Conservation (phyloP, 2,329 filamentous ascomycete genomes). For the Exophiala oligosperma region DNA sequence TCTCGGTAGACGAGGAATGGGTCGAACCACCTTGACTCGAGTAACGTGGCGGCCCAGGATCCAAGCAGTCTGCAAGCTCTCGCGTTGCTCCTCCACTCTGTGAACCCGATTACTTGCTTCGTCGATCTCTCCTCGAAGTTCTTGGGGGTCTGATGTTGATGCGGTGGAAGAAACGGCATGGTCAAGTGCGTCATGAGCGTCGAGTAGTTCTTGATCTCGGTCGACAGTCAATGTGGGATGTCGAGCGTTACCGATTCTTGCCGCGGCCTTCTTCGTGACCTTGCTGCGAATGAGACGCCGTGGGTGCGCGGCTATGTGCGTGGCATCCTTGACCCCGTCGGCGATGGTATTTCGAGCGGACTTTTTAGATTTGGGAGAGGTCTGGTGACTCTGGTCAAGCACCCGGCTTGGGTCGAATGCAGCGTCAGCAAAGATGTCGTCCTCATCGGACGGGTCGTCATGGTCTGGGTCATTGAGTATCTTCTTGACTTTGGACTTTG, state of each 20-base stretch:
- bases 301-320: constrained; percentile 34
- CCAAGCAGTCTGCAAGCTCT: constrained; percentile 41
- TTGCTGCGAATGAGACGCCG: constrained; percentile 33
- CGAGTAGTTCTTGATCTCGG: constrained; percentile 36
- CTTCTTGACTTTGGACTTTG: constrained; percentile 16
- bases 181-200: constrained; percentile 34
- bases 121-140: constrained; percentile 11
- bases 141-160: constrained; percentile 12
- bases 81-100: constrained; percentile 35
- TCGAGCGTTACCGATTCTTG: constrained; percentile 35
- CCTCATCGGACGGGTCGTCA: constrained; percentile 1
- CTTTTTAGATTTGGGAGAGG: constrained; percentile 20
- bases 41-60: constrained; percentile 40
- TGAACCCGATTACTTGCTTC: constrained; percentile 30
- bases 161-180: constrained; percentile 23
- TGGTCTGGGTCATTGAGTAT: constrained; percentile 6
- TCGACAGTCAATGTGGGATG: constrained; percentile 32
- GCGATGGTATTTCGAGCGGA: constrained; percentile 27
- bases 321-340: constrained; percentile 21
- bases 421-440: constrained; percentile 30
- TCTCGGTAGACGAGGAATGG: constrained; percentile 31
- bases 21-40: constrained; percentile 37
- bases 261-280: constrained; percentile 33
- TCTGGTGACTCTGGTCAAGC: constrained; percentile 24
- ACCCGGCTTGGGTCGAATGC: constrained; percentile 37